Evolutionary conservation across 228 moss, liverwort and hornwort species (phyloP), one percentile per base, ranked within the genome.

Genomic region (Sphagnum magellanicum): DNA sequence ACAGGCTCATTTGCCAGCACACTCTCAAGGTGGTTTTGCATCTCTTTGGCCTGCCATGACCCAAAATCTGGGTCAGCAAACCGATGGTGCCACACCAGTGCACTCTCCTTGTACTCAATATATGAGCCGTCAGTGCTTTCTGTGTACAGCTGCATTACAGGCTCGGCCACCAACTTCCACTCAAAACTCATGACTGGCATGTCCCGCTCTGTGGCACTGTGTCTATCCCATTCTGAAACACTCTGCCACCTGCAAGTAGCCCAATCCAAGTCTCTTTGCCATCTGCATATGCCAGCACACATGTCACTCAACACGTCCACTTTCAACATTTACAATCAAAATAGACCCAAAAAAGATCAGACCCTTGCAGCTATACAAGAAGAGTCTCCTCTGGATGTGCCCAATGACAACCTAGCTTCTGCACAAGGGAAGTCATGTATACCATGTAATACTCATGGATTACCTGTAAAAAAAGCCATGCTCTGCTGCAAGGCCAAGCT

Each of bases 401-500:
- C 32, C 32, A 32, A 3, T 32, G 32, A 32, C 32, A 32, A 32
- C 32, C 32, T 32, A 32, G 32, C 32, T 32, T 32, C 32, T 32
- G 32, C 32, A 32, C 32, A 32, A 32, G 32, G 32, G 32, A 32
- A 32, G 32, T 32, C 32, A 32, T 32, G 32, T 32, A 32, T 32
- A 32, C 32, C 32, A 32, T 32, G 32, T 32, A 14, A 60, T 60
- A 60, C 13, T 14, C 16, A 60, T n/a, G 60, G 16, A 9, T 16
- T 78, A 96, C 95, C 95, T 89, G 86, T 92, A 96, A 79, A 92
- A 92, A 80, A 87, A 96, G 64, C 95, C 95, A 84, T 96, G 95
- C 82, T 96, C 95, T 51, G 92, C 95, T 60, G 95, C 95, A 81
- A 96, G 90, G 63, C 95, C 95, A 73, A 96, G 73, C 68, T 86